Evolutionary conservation across 306 rosid genomes (phyloP).

Genomic region (Morella rubra): DNA sequence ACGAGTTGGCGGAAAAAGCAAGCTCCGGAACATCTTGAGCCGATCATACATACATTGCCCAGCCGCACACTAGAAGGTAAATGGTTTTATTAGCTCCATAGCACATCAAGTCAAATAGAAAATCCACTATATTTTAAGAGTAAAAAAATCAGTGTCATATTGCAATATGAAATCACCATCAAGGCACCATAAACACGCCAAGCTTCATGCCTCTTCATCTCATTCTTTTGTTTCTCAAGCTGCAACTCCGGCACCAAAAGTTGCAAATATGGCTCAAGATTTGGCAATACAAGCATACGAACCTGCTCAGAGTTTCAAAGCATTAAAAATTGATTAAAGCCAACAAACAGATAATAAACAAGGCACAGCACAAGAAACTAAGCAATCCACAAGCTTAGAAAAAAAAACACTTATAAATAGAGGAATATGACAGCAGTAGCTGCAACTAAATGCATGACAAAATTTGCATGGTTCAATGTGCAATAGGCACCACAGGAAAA

Average conservation of each 20-base stretch:
- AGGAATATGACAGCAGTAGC: neutral
- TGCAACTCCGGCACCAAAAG: conserved; percentile 83
- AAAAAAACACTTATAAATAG: no score
- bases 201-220: conserved; percentile 77
- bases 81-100: conserved; percentile 28
- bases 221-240: conserved; percentile 72
- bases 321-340: conserved; percentile 16
- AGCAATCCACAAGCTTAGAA: conserved; percentile 8
- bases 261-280: conserved; percentile 80
- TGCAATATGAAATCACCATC: conserved; percentile 58
- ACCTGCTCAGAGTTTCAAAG: conserved; percentile 53
- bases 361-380: conserved; percentile 11
- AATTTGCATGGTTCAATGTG: neutral
- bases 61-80: conserved; percentile 63
- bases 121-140: neutral
- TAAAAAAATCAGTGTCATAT: neutral
- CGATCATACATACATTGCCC: conserved; percentile 66
- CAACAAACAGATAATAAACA: conserved; percentile 23
- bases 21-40: conserved; percentile 43
- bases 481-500: neutral
- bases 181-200: conserved; percentile 86
- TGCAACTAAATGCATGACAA: neutral
- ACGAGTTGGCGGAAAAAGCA: conserved; percentile 49
- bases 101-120: conserved; percentile 2
- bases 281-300: conserved; percentile 74